phyloP scores from a whole-genome alignment of 345 rosid genomes.

The Gossypium australe region DNA sequence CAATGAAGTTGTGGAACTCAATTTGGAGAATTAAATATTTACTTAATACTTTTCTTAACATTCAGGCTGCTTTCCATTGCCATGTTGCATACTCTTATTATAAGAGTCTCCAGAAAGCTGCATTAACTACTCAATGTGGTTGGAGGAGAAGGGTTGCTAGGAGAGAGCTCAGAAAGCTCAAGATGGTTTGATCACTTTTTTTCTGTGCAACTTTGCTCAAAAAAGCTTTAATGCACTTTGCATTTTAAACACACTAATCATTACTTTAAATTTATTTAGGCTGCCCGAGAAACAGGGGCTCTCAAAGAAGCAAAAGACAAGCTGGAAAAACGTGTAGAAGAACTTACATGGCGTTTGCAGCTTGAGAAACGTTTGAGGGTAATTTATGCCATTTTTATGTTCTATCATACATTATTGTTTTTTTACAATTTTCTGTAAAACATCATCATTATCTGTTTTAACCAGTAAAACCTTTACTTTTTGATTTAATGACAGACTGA shows the following conservation, averaged over 20 bases:
- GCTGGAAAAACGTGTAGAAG: conserved; percentile 97
- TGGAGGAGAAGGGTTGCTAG: conserved; percentile 98
- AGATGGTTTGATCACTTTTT: conserved; percentile 56
- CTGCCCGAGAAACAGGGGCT: conserved; percentile 93
- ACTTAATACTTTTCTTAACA: conserved; percentile 20
- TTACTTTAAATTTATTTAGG: conserved; percentile 44
- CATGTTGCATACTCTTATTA: conserved; percentile 66
- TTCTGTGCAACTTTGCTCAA: conserved; percentile 12
- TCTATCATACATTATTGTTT: not conserved
- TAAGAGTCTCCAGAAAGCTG: conserved; percentile 83
- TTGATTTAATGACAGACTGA: conserved; percentile 51
- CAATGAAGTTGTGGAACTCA: not conserved
- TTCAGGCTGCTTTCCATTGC: conserved; percentile 75
- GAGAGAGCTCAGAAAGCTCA: conserved; percentile 79
- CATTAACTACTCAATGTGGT: conserved; percentile 77
- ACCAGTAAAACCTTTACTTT: not conserved
- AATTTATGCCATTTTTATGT: conserved; percentile 24
- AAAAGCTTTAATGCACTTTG: not conserved
- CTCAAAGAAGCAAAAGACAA: conserved; percentile 98
- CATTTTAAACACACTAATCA: conserved; percentile 14
- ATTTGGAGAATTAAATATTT: conserved; percentile 3
- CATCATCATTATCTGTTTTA: not conserved
- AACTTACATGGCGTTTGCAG: conserved; percentile 95
- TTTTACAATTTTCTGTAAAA: conserved; percentile 5
- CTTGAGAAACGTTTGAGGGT: conserved; percentile 95